Conservation (phyloP, 1,284 basidiomycete species). For the Pyrrhoderma lamaoense region DNA sequence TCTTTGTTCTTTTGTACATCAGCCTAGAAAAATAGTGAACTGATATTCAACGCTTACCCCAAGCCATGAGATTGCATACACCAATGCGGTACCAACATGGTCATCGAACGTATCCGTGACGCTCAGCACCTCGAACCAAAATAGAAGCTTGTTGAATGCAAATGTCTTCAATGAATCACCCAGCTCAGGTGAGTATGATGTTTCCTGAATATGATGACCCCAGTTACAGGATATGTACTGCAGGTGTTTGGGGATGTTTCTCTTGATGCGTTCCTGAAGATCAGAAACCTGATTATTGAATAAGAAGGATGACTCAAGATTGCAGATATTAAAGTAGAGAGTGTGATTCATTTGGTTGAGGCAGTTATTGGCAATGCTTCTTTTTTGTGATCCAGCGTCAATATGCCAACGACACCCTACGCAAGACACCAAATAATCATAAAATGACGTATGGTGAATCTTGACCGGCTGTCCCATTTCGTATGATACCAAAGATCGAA, state of each 20-base stretch:
- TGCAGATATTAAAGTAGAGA: slow-evolving; percentile 20
- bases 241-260: slow-evolving; percentile 5
- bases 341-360: slow-evolving; percentile 9
- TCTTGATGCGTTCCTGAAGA: slow-evolving; percentile 1
- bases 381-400: no score
- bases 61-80: no score
- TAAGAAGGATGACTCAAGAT: slow-evolving; percentile 15
- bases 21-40: no score
- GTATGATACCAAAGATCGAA: neutral
- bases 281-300: slow-evolving; percentile 16
- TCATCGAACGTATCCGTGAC: neutral
- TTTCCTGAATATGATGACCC: slow-evolving; percentile 2
- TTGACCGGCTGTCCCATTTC: neutral
- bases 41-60: neutral
- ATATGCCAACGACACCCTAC: no score
- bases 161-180: neutral
- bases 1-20: no score
- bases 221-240: slow-evolving; percentile 15
- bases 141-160: neutral
- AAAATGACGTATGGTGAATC: neutral
- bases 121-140: slow-evolving; percentile 4
- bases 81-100: neutral
- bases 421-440: neutral
- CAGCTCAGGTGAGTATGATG: neutral
- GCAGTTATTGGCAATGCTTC: slow-evolving; percentile 21